Evolutionary conservation across 78 protist species (phyloP).

Genomic region (Mastigamoeba balamuthi): DNA sequence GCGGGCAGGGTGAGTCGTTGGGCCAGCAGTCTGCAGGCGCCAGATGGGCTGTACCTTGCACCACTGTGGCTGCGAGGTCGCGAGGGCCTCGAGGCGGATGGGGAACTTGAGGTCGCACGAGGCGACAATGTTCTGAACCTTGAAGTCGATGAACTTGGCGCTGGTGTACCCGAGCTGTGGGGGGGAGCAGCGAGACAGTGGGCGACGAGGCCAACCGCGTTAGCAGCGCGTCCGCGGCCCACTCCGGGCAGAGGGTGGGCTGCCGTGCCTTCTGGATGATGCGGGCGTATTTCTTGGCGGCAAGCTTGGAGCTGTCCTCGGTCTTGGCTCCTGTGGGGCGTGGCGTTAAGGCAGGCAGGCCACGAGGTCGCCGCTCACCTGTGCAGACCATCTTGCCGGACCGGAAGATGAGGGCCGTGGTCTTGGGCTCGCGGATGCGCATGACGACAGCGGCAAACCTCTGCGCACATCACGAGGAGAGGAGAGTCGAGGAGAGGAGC

Average conservation of each 20-base stretch:
- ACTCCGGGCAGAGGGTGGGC: neutral
- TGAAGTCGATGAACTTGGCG: constrained; percentile 57
- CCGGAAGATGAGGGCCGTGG: constrained; percentile 88
- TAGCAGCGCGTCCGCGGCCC: neutral
- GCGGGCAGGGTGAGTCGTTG: neutral
- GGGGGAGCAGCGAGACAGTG: too few relatives aligned
- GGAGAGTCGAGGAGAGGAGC: neutral
- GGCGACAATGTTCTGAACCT: constrained; percentile 90
- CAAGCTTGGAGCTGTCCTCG: constrained; percentile 71
- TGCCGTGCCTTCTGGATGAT: constrained; percentile 74
- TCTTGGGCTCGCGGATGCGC: constrained; percentile 91
- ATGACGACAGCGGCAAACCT: constrained; percentile 93
- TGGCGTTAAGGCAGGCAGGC: neutral
- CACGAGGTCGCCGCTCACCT: too few relatives aligned
- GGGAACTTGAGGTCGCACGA: constrained; percentile 85
- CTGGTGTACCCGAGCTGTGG: too few relatives aligned
- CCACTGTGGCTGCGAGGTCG: constrained; percentile 31
- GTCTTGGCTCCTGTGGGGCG: constrained; percentile 83
- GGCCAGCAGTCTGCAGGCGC: too few relatives aligned
- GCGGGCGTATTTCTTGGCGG: constrained; percentile 88
- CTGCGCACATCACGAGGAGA: too few relatives aligned
- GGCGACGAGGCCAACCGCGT: too few relatives aligned
- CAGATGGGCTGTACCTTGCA: constrained; percentile 20
- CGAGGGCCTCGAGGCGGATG: constrained; percentile 79
- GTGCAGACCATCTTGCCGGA: constrained; percentile 91